These are phyloP conservation scores for Creolimax fragrantissima DNA, from an alignment of 78 protist species.

Conservation along the genomic window DNA sequence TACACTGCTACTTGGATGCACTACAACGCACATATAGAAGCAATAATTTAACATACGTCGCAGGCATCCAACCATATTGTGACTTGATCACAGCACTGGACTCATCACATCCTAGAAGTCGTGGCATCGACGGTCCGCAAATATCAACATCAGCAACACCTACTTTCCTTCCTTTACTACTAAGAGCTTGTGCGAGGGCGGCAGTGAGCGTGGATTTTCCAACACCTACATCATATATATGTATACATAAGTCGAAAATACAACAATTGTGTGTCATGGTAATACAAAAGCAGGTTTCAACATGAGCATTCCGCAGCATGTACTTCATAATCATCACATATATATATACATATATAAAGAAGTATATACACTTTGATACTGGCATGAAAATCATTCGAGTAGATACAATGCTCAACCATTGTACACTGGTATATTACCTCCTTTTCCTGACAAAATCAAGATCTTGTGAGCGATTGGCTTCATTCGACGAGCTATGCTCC, in stretches of 20 bases:
- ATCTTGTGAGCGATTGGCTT: slow-evolving; percentile 45
- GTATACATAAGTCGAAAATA: too few relatives aligned
- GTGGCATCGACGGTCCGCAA: slow-evolving; percentile 95
- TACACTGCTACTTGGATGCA: too few relatives aligned
- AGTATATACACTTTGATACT: too few relatives aligned
- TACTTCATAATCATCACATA: too few relatives aligned
- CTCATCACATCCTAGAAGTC: slow-evolving; percentile 60
- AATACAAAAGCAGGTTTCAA: too few relatives aligned
- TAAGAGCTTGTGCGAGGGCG: slow-evolving; percentile 76
- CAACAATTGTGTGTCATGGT: too few relatives aligned
- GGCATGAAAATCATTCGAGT: too few relatives aligned
- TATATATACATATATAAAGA: too few relatives aligned
- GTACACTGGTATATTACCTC: slow-evolving; percentile 63
- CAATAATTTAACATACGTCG: too few relatives aligned
- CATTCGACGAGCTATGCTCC: slow-evolving; percentile 23
- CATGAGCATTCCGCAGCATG: too few relatives aligned
- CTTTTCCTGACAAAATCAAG: slow-evolving; percentile 93
- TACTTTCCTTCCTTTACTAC: slow-evolving; percentile 45
- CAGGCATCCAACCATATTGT: slow-evolving; percentile 58
- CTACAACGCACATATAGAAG: too few relatives aligned
- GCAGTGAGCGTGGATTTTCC: slow-evolving; percentile 93
- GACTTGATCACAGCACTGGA: neutral
- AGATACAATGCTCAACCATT: too few relatives aligned
- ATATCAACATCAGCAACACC: slow-evolving; percentile 96
- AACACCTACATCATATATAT: slow-evolving; percentile 56